These are phyloP conservation scores for Apostasia shenzhenica DNA, from an alignment of 106 monocot genomes.

Conservation along the genomic window DNA sequence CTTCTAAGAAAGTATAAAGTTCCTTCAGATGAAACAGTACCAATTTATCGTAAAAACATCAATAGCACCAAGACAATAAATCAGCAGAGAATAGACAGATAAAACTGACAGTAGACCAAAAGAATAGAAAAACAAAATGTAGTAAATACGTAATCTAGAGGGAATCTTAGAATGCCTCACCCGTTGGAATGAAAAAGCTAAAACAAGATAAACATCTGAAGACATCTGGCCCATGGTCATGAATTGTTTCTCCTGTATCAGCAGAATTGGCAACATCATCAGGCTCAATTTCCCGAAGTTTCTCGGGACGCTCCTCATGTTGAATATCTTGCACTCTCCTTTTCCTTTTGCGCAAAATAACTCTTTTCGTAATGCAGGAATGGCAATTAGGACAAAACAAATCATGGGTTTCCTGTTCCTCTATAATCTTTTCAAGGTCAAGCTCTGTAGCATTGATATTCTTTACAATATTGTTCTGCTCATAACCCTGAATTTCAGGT, in stretches of 20 bases:
- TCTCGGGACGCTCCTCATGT: conserved; percentile 35
- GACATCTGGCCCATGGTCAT: conserved; percentile 27
- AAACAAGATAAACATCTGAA: conserved; percentile 95
- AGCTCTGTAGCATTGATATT: conserved; percentile 22
- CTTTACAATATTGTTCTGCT: not conserved
- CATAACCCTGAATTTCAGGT: conserved; percentile 6
- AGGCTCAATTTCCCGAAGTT: conserved; percentile 22
- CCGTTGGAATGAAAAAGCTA: conserved; percentile 81
- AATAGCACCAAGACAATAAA: too few species aligned
- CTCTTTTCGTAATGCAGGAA: conserved; percentile 87
- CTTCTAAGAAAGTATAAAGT: too few species aligned
- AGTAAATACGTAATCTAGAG: too few species aligned
- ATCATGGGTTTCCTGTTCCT: conserved; percentile 93
- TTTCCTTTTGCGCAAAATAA: conserved; percentile 89
- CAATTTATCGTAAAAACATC: too few species aligned
- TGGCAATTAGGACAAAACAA: conserved; percentile 87
- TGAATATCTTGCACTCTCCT: conserved; percentile 25
- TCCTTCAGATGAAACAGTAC: too few species aligned
- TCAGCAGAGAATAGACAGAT: too few species aligned
- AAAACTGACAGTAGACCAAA: too few species aligned
- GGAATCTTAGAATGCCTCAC: conserved; percentile 20
- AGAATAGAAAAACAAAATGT: too few species aligned
- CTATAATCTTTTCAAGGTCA: conserved; percentile 65
- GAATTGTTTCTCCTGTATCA: conserved; percentile 17
- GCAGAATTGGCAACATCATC: conserved; percentile 6